Evolutionary conservation across 352 stramenopile species (phyloP).

Genomic region (Globisporangium polare): DNA sequence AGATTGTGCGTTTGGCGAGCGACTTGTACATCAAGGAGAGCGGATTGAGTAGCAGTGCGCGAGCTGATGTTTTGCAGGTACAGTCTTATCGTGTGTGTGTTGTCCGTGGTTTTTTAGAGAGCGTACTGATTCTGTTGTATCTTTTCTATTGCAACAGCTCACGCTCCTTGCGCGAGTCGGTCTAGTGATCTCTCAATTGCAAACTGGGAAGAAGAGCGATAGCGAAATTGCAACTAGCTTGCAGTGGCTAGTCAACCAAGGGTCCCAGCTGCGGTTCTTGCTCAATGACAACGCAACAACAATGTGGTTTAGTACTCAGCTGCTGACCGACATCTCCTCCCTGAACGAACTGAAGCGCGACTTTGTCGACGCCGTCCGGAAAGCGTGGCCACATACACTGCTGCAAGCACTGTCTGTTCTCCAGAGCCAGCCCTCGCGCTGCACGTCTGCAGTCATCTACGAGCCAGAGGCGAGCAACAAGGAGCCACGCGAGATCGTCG

Average conservation of each 20-base stretch:
- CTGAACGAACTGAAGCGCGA: slow-evolving; percentile 29
- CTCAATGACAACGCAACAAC: slow-evolving; percentile 17
- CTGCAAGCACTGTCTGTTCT: slow-evolving; percentile 2
- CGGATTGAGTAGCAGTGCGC: slow-evolving; percentile 23
- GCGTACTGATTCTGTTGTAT: neutral
- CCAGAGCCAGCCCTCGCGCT: slow-evolving; percentile 6
- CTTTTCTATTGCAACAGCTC: slow-evolving; percentile 17
- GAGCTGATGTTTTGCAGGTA: slow-evolving; percentile 45
- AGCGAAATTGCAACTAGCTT: neutral
- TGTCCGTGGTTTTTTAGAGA: too few species aligned
- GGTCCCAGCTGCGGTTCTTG: slow-evolving; percentile 24
- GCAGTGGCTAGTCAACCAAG: slow-evolving; percentile 11
- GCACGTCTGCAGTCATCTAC: slow-evolving; percentile 21
- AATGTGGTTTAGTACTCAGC: slow-evolving; percentile 22
- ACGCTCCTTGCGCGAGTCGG: slow-evolving; percentile 38
- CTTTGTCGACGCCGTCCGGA: slow-evolving; percentile 23
- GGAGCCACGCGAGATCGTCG: slow-evolving; percentile 42
- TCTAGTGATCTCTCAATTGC: slow-evolving; percentile 23
- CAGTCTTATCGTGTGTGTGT: too few species aligned
- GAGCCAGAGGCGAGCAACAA: slow-evolving; percentile 21
- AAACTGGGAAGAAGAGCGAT: slow-evolving; percentile 9
- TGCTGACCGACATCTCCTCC: slow-evolving; percentile 21
- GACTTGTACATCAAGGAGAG: slow-evolving; percentile 34
- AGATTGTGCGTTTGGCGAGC: slow-evolving; percentile 25
- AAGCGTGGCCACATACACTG: slow-evolving; percentile 33